Evolutionary conservation across 2,329 filamentous ascomycete species (phyloP), one percentile per base, ranked within the genome.

Genomic region (Colletotrichum abscissum): DNA sequence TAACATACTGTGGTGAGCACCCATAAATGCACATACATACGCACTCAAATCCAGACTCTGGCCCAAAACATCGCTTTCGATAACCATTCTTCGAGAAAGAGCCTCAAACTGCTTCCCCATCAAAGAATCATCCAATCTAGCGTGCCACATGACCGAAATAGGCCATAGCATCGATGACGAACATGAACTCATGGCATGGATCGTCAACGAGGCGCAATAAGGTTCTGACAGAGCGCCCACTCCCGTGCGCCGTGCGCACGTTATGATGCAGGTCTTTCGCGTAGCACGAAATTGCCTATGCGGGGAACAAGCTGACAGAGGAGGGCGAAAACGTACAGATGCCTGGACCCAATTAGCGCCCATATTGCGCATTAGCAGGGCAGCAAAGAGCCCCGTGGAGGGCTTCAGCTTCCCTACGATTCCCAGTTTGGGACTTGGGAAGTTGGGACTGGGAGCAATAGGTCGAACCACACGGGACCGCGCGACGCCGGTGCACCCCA

Each of bases 141-240:
- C 42, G 8, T 22, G 19, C 46, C 62, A 12, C 46, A 19, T 19
- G 62, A 54, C 28, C 12, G 16, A 14, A 19, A n/a, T 16, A 26
- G n/a, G 14, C 8, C 8, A 11, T 16, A 24, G 16, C 26, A 33
- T 19, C 30, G 5, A 55, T 28, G 52, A 30, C 30, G 28, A 22
- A 7, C 4, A 54, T n/a, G n/a, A 16, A 16, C 7, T 63, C 28
- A 33, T 52, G 38, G 26, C 42, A 33, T 22, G 28, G 57, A 30
- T 28, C 9, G 11, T 35, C 28, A 42, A 46, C 14, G 4, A n/a
- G 64, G 33, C 56, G 4, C 28, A 24, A 54, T 69, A 72, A 72
- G 65, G 69, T 72, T 63, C 69, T 72, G 69, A 72, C 65, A 63
- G 11, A 49, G 54, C 42, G 42, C 42, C 24, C 26, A 42, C 42